Base-by-base conservation (phyloP, 257 asterid genomes). In the Pogostemon cablin region DNA sequence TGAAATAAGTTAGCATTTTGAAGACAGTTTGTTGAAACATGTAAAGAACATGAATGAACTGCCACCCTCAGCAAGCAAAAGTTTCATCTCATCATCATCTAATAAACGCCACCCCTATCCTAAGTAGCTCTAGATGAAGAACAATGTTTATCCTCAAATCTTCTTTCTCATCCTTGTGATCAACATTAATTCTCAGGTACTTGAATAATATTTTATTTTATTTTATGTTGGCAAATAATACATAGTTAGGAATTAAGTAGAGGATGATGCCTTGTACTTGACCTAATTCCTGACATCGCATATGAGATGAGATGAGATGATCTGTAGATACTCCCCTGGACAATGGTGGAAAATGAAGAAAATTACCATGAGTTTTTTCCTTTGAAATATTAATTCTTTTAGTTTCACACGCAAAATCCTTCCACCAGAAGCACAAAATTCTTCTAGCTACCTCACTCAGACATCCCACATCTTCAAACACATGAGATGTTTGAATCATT, bases 41-140 rank as follows among this genome's bases (percentile, higher is more conserved):
- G 89, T 74, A 71, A 78, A 78, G 43, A 48, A 80, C 86, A 84
- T 88, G 92, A 86, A 68, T 69, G 62, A 86, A 84, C 92, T 77
- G 81, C 82, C 85, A 77, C 67, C 74, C 54, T 58, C 58, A 50
- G 75, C 76, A 77, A 77, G 75, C 84, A 82, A 73, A 68, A 79
- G 12, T 60, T 25, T 67, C 76, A 54, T 15, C 17, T 75, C 72
- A 32, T 72, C 75, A 58, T 80, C 82, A 59, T 81, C 62, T 65
- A 73, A 72, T 70, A 66, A 62, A 76, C 67, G 41, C 78, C 62
- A 54, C 61, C 35, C 73, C 60, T 49, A 12, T 62, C 66, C 17
- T 55, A 35, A 72, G 2, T 17, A 61, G 12, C 50, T 64, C 76
- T 66, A 46, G 65, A 49, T 62, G 6, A 67, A 46, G 56, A 35